Percentiles rank a stretch among this genome's conserved stretches.
phyloP scores from a whole-genome alignment of 108 stramenopile species.

The Nitzschia putrida region DNA sequence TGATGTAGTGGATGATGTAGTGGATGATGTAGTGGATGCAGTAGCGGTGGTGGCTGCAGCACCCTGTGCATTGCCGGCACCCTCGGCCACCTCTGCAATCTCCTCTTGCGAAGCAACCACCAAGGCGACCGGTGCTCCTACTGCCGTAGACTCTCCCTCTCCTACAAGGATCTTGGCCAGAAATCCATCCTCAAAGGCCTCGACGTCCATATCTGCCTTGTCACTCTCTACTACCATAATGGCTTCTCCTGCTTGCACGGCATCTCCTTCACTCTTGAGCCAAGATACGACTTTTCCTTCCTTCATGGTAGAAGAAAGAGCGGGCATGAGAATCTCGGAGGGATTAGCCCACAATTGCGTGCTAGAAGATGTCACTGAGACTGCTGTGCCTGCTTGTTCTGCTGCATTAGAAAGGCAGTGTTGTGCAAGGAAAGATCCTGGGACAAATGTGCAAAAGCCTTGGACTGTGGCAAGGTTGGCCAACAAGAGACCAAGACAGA shows the following conservation, averaged over 20 bases:
- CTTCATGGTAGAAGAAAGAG: constrained; percentile 96
- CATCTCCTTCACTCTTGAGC: constrained; percentile 93
- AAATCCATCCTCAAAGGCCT: constrained; percentile 90
- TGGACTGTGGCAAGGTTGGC: too few species aligned
- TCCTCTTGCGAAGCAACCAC: constrained; percentile 63
- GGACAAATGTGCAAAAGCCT: too few species aligned
- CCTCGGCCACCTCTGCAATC: constrained; percentile 63
- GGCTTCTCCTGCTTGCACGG: constrained; percentile 84
- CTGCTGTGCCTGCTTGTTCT: too few species aligned
- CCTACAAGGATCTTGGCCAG: constrained; percentile 86
- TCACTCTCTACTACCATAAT: constrained; percentile 93
- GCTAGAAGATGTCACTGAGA: neutral
- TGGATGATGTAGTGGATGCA: constrained; percentile 14
- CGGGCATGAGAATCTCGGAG: constrained; percentile 92
- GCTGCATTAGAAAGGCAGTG: too few species aligned
- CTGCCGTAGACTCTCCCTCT: constrained; percentile 76
- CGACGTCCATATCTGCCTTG: constrained; percentile 89
- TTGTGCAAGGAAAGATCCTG: too few species aligned
- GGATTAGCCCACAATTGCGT: constrained; percentile 53
- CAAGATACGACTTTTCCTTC: constrained; percentile 94
- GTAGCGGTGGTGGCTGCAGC: constrained; percentile 35
- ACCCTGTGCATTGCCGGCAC: constrained; percentile 15
- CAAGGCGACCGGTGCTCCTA: constrained; percentile 85
- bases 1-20: neutral
- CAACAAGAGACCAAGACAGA: too few species aligned